These are phyloP conservation scores for Boletus smithii DNA, from an alignment of 1,284 basidiomycete genomes.

Conservation along the genomic window DNA sequence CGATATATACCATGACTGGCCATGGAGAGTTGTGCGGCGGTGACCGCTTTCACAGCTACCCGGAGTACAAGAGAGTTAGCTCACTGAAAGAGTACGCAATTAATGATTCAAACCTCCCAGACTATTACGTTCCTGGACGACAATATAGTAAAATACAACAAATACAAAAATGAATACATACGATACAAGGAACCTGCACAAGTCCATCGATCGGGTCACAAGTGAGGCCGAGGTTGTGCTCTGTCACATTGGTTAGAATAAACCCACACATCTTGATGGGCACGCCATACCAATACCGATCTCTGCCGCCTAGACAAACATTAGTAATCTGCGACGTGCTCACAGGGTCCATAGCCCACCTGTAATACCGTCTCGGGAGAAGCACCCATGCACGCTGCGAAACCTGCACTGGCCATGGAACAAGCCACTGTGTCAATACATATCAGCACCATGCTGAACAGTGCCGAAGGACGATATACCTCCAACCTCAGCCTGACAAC, in stretches of 20 bases:
- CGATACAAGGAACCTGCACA: conserved; percentile 93
- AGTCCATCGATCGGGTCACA: conserved; percentile 92
- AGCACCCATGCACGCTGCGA: conserved; percentile 90
- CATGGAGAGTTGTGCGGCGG: conserved; percentile 92
- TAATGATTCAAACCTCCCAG: conserved; percentile 59
- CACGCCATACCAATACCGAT: conserved; percentile 77
- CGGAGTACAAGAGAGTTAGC: conserved; percentile 9
- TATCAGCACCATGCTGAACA: conserved; percentile 3
- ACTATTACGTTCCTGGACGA: conserved; percentile 73
- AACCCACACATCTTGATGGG: neutral
- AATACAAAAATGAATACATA: conserved; percentile 39
- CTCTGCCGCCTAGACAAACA: conserved; percentile 74
- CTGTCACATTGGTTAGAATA: conserved; percentile 36
- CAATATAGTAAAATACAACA: conserved; percentile 1
- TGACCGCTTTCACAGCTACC: conserved; percentile 82
- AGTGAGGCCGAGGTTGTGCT: conserved; percentile 85
- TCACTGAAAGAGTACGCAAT: neutral
- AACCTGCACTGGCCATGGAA: conserved; percentile 90
- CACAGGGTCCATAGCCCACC: conserved; percentile 35
- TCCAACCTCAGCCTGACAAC: conserved; percentile 83
- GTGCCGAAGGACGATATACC: conserved; percentile 41
- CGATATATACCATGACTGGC: conserved; percentile 85
- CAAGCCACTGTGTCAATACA: conserved; percentile 62
- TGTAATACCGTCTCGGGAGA: conserved; percentile 78
- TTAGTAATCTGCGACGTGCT: conserved; percentile 9